Evolutionary conservation across 2,329 filamentous ascomycete species (phyloP).

Genomic region (Phialophora chinensis): DNA sequence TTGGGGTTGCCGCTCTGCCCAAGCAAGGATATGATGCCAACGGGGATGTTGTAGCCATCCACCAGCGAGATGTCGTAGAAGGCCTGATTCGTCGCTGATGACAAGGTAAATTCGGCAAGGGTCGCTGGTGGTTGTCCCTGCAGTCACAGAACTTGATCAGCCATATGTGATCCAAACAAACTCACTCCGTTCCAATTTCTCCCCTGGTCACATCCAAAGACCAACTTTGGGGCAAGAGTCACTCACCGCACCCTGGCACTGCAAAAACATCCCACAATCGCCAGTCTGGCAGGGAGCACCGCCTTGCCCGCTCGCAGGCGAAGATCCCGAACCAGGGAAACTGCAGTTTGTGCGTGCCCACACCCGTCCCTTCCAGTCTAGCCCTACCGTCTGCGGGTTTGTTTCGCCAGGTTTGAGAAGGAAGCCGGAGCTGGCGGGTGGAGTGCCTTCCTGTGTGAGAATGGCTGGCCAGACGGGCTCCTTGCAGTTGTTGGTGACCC

Average conservation of each 20-base stretch:
- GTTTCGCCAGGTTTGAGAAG: conserved; percentile 66
- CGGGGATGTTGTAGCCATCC: conserved; percentile 78
- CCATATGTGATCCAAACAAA: background rate
- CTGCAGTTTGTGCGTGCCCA: conserved; percentile 87
- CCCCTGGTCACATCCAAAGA: background rate
- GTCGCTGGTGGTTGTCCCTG: conserved; percentile 76
- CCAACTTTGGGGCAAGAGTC: conserved; percentile 5
- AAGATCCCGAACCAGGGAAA: conserved; percentile 66
- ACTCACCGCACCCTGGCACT: conserved; percentile 72
- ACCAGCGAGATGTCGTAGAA: conserved; percentile 87
- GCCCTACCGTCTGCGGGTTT: conserved; percentile 66
- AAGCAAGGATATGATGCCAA: conserved; percentile 46
- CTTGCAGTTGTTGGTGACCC: conserved; percentile 73
- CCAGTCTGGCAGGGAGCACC: conserved; percentile 72
- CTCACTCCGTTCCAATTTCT: background rate
- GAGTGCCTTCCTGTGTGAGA: conserved; percentile 72
- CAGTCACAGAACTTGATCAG: background rate
- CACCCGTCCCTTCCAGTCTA: conserved; percentile 79
- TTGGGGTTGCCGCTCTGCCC: conserved; percentile 63
- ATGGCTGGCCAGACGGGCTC: conserved; percentile 78
- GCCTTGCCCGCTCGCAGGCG: conserved; percentile 54
- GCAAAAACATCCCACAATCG: conserved; percentile 73
- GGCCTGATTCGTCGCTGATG: conserved; percentile 63
- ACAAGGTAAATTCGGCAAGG: conserved; percentile 79
- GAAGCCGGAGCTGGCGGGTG: conserved; percentile 72